Base-by-base conservation (phyloP, 2,329 filamentous ascomycete genomes). In the Colletotrichum lentis region DNA sequence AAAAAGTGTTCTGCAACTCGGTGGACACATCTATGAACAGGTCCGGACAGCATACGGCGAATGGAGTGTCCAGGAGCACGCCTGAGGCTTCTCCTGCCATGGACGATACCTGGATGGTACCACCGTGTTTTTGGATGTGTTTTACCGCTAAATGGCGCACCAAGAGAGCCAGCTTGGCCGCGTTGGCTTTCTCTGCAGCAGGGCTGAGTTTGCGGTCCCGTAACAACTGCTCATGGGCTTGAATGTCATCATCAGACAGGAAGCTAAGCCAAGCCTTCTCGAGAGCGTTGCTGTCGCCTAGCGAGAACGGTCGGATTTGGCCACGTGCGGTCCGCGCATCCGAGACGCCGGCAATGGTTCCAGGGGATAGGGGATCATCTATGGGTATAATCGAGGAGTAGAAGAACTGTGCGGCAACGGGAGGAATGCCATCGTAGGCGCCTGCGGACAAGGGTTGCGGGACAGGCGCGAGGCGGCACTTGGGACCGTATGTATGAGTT, bases 351-450 rank as follows among this genome's bases (percentile, higher is more conserved):
- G 86, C 76, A 77, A 88, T 75, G 80, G 84, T 77, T 12, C 83
- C 80, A 1, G 90, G 86, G 11, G 91, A 93, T n/a, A 97, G 84
- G 27, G 93, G 93, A 74, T 97, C 94, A 74, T 97, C 94, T 75
- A 97, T 94, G 37, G 93, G 90, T 57, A 95, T 86, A 14, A 89
- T 83, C 12, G 93, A 96, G 16, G 89, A 86, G 78, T 97, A 97
- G 79, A 97, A 97, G 81, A 93, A 97, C 71, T 93, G 92, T 24
- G 90, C 85, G 39, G 85, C 83, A 62, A 91, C 77, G 0, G 87
- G 84, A 18, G 91, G 90, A 27, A 86, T 83, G 61, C 80, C 82
- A 62, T 84, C 79, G 52, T 80, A 76, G 64, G 78, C 78, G 27
- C 76, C 69, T 31, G 77, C 73, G 8, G 67, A 20, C 7, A 43